phyloP scores from a whole-genome alignment of 176 grass and related monocot genomes.

The Carex parvula region DNA sequence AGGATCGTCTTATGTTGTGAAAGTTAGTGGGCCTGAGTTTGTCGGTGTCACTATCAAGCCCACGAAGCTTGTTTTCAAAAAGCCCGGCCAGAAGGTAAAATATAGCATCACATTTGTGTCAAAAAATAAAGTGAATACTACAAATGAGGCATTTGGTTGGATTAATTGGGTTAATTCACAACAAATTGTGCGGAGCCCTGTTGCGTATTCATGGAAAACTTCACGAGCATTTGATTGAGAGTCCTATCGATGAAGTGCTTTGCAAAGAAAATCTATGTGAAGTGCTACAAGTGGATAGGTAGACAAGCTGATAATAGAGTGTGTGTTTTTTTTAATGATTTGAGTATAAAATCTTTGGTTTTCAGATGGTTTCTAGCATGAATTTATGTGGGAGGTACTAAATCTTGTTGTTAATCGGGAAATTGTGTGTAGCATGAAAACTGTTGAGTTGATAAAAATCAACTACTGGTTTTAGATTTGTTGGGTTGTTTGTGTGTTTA shows the following conservation, averaged over 20 bases:
- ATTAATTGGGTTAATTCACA: constrained; percentile 60
- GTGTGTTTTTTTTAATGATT: constrained; percentile 9
- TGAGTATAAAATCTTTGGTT: constrained; percentile 24
- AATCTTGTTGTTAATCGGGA: constrained; percentile 14
- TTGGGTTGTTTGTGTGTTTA: not conserved
- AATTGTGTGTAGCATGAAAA: constrained; percentile 31
- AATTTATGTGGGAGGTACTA: constrained; percentile 17
- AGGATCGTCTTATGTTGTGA: constrained; percentile 52
- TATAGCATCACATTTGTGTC: constrained; percentile 69
- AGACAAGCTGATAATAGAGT: constrained; percentile 28
- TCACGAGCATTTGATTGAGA: constrained; percentile 24
- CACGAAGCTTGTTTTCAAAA: constrained; percentile 55
- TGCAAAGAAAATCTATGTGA: constrained; percentile 73
- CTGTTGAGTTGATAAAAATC: constrained; percentile 18
- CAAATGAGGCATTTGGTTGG: constrained; percentile 61
- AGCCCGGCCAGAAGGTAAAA: constrained; percentile 56
- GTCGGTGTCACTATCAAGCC: constrained; percentile 56
- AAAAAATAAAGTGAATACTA: constrained; percentile 18
- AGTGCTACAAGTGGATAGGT: constrained; percentile 30
- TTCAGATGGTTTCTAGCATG: constrained; percentile 1
- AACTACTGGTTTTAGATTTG: not conserved
- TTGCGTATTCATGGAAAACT: constrained; percentile 78
- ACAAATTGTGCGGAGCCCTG: constrained; percentile 51
- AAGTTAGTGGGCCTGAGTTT: constrained; percentile 44
- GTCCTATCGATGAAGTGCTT: constrained; percentile 33